Evolutionary conservation across 2,329 filamentous ascomycete genomes (phyloP).

Genomic region (Fusarium sp.): DNA sequence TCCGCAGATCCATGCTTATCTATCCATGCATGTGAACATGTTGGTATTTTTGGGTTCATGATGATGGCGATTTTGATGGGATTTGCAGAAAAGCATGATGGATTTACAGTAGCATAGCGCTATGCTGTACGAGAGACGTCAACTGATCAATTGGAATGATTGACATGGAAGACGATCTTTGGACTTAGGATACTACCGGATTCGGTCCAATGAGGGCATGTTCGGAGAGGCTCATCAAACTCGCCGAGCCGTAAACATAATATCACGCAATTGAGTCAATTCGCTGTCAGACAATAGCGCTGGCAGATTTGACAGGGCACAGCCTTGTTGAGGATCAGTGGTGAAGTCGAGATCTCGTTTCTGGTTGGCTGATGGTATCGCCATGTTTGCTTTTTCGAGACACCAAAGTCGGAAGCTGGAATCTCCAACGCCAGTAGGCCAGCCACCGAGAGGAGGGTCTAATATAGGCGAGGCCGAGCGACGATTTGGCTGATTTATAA

Average conservation of each 20-base stretch:
- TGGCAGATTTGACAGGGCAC: slow-evolving; percentile 37
- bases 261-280: slow-evolving; percentile 25
- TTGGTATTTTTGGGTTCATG: slow-evolving; percentile 10
- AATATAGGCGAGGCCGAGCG: slow-evolving; percentile 34
- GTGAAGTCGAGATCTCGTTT: slow-evolving; percentile 23
- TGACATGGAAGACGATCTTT: neutral
- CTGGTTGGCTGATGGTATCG: slow-evolving; percentile 34
- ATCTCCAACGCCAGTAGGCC: slow-evolving; percentile 37
- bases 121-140: neutral
- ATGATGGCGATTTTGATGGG: slow-evolving; percentile 20
- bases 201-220: slow-evolving; percentile 13
- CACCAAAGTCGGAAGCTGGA: slow-evolving; percentile 33
- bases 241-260: slow-evolving; percentile 13
- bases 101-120: neutral
- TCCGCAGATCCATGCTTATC: slow-evolving; percentile 38
- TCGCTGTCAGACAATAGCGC: slow-evolving; percentile 31
- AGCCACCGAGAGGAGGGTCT: slow-evolving; percentile 17
- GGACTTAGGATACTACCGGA: slow-evolving; percentile 29
- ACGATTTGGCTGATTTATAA: slow-evolving; percentile 9
- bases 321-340: slow-evolving; percentile 31
- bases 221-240: slow-evolving; percentile 8
- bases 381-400: slow-evolving; percentile 45
- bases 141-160: neutral
- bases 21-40: slow-evolving; percentile 29
- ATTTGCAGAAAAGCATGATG: slow-evolving; percentile 15